A percentile compares a stretch with the other conserved stretches of the same genome.
phyloP scores from a whole-genome alignment of 768 basidiomycete species.

The Grammothele lineata region DNA sequence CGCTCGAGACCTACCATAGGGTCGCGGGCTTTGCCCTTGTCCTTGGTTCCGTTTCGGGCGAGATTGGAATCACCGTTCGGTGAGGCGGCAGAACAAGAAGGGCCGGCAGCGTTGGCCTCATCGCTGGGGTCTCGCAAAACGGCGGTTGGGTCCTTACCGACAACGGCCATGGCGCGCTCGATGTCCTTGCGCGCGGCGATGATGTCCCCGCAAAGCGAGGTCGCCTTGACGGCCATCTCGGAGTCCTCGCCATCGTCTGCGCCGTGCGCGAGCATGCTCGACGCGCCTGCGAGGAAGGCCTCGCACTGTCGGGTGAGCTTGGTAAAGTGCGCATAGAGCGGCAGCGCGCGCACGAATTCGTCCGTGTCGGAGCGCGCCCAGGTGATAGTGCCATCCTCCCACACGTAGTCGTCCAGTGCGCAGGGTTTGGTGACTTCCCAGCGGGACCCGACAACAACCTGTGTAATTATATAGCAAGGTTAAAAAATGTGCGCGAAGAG shows the following conservation, averaged over 20 bases:
- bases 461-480: too few species aligned
- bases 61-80: background rate
- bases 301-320: constrained; percentile 50
- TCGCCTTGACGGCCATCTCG: constrained; percentile 37
- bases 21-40: constrained; percentile 32
- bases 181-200: constrained; percentile 47
- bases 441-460: constrained; percentile 37
- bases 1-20: constrained; percentile 33
- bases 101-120: background rate
- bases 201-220: constrained; percentile 48
- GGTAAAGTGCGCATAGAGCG: constrained; percentile 48
- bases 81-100: too few species aligned
- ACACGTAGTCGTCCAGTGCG: constrained; percentile 48
- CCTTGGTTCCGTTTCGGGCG: background rate
- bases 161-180: constrained; percentile 40
- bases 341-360: constrained; percentile 31
- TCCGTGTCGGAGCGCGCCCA: constrained; percentile 31
- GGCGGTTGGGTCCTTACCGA: constrained; percentile 27
- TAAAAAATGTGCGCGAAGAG: background rate
- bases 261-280: constrained; percentile 32
- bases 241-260: constrained; percentile 24
- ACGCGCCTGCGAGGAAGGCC: constrained; percentile 44
- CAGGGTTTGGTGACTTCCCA: constrained; percentile 35
- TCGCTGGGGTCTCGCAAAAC: background rate
- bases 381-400: constrained; percentile 36